Base-by-base conservation (phyloP, 768 basidiomycete genomes). In the Russula sp. region DNA sequence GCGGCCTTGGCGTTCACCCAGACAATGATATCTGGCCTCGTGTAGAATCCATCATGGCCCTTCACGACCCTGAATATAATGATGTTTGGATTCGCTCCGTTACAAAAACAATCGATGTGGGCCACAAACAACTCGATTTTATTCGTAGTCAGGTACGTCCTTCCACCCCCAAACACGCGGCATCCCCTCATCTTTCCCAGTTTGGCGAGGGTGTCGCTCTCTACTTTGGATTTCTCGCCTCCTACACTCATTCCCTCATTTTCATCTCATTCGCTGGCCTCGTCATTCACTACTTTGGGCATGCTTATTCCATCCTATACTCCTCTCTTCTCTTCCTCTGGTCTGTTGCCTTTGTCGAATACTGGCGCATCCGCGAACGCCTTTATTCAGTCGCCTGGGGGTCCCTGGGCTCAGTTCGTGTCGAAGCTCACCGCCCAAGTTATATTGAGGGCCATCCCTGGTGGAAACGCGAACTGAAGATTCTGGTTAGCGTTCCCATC, bases 281-380 rank as follows among this genome's bases (percentile, higher is more conserved):
- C 50, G 53, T 82, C 20, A 87, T 85, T 70, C 92, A 85, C 75
- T 80, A 84, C 73, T 79, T 88, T 68, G 81, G 83, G 32, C 78
- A 80, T 0, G 81, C 87, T 0, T 98, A 93, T 73, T 87, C 87
- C 9, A 81, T 88, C 11, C 49, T 82, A 5, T 98, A 93, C 71
- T 92, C 92, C 0, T 73, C 80, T 56, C 73, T 90, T 22, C 75
- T 96, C 50, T 81, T 85, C n/a, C 58, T 93, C 3, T 99, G 95
- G 90, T 86, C 88, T 0, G 78, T 93, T 50, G 72, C 81, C 20
- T 96, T 95, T 68, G 88, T 95, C 63, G 94, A 98, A 72, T 87
- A 85, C 78, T 99, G 96, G 96, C 82, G 89, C 34, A 81, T 97
- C 41, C 83, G 83, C 60, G 91, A 98, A 73, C 83, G 88, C 18